Base-by-base conservation (phyloP, 1,139 yeast species). In the Nakaseomyces delphensis region DNA sequence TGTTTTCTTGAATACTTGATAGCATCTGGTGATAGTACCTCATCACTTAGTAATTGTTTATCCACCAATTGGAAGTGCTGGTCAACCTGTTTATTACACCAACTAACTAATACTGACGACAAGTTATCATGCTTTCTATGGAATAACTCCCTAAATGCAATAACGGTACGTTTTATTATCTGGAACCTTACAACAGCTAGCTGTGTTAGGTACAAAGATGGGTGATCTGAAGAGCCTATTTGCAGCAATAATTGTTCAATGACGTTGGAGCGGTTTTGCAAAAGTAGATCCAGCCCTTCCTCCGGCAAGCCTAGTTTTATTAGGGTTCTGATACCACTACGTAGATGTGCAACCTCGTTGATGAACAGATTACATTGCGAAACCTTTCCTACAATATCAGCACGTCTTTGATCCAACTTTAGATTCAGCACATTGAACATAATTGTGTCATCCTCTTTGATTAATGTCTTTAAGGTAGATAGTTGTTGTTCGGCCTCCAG, bases 11-110 rank as follows among this genome's bases (percentile, higher is more conserved):
- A 85, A 65, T 44, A 78, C 70, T 71, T 74, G 43, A 65, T 63
- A 45, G 77, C 71, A 2, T 67, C 64, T 3, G 68, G 63, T n/a
- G 73, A 67, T 8, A 63, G 59, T 36, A 75, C 65, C 39, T 77
- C 70, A 9, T 85, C 77, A 15, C 83, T 86, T 49, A 77, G 70
- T 30, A 86, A 65, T 54, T 83, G 91, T 46, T 83, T 75, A 40
- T 79, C 76, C 52, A 86, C 73, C 18, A 78, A 65, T 14, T 65
- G 65, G 28, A 79, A 76, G 53, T 83, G 80, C 42, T 69, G 68
- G 41, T 76, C 74, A 28, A 84, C 76, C 56, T 82, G 85, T 2
- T 71, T 73, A 43, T 76, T 73, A 36, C 84, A 77, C 96, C 96
- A 86, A 40, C 73, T 71, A 1, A 77, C 76, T 4, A 79, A 38